Evolutionary conservation across 495 filamentous ascomycete genomes (phyloP), one percentile per base, ranked within the genome.

Genomic region (Xylaria grammica): DNA sequence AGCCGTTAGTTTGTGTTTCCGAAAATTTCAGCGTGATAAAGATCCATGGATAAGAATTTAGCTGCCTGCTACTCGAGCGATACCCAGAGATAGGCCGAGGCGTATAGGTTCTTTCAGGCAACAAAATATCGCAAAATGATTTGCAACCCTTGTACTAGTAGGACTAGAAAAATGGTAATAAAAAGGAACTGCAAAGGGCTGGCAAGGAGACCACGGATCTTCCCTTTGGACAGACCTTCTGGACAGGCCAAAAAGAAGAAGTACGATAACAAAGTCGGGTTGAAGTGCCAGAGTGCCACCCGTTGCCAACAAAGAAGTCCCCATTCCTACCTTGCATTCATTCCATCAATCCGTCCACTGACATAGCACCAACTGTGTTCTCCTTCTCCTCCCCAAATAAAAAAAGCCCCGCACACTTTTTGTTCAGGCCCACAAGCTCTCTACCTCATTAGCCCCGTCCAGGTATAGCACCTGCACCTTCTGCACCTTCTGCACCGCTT

Each of bases 371-470:
- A 50, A 26, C 46, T 24, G 8, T 42, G 40, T 3, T 46, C 5
- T 8, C 52, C 17, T 30, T 40, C 5, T 15, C 2, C 1, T 3
- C 52, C 19, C 50, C 46, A 54, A 34, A 36, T 9, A n/a, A n/a
- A n/a, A n/a, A n/a, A 20, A 65, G 70, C 70, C 71, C 71, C 71
- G 69, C 71, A 63, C 66, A 60, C 70, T 72, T 73, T 73, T 73
- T 69, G 53, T 70, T 65, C 71, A n/a, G 71, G 71, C 66, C 71
- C 71, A 73, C 71, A 73, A 69, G 61, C 71, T 71, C 70, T 65
- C 69, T 51, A 62, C 66, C 45, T 22, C 30, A 13, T 38, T 51
- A 50, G 15, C 15, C 58, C 58, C 27, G 44, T 61, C 45, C 32
- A 22, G 58, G 58, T 45, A 8, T 52, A 52, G 58, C 58, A 61